phyloP scores from a whole-genome alignment of 2,329 filamentous ascomycete species.

The Boeremia lycopersici region DNA sequence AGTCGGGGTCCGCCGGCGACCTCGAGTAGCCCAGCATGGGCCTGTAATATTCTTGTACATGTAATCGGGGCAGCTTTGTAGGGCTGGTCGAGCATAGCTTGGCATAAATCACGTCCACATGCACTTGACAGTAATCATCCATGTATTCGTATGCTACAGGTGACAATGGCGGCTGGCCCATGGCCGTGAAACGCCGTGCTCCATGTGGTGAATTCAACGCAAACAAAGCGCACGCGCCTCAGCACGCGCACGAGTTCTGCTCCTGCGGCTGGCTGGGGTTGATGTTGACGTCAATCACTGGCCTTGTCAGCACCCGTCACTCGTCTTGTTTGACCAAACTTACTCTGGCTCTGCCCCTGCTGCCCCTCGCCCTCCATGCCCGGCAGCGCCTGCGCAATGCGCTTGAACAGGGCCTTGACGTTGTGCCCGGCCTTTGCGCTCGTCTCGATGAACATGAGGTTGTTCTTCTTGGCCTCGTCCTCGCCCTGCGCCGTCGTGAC shows the following conservation, averaged over 20 bases:
- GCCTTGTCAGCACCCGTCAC: conserved; percentile 27
- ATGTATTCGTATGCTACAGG: background rate
- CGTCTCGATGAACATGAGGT: conserved; percentile 98
- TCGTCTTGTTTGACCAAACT: conserved; percentile 49
- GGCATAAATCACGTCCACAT: background rate
- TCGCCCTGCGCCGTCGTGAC: conserved; percentile 96
- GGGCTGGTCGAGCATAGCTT: conserved; percentile 31
- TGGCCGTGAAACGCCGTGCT: conserved; percentile 49
- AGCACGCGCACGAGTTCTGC: conserved; percentile 57
- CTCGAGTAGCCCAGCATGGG: conserved; percentile 38
- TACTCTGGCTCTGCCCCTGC: conserved; percentile 80
- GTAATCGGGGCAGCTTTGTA: conserved; percentile 32
- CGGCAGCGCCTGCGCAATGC: conserved; percentile 95
- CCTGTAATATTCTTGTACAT: conserved; percentile 46
- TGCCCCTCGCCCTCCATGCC: conserved; percentile 94
- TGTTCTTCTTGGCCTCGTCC: conserved; percentile 97
- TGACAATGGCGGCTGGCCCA: conserved; percentile 10
- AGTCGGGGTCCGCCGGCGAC: conserved; percentile 41
- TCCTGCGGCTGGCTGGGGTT: conserved; percentile 68
- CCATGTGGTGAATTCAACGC: conserved; percentile 39
- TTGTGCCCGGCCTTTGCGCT: conserved; percentile 98
- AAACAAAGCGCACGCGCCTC: conserved; percentile 47
- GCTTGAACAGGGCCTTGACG: conserved; percentile 95
- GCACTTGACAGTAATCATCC: no score
- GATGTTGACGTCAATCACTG: conserved; percentile 94